Conservation (phyloP, 2,329 filamentous ascomycete genomes). For the Stenocarpella maydis region DNA sequence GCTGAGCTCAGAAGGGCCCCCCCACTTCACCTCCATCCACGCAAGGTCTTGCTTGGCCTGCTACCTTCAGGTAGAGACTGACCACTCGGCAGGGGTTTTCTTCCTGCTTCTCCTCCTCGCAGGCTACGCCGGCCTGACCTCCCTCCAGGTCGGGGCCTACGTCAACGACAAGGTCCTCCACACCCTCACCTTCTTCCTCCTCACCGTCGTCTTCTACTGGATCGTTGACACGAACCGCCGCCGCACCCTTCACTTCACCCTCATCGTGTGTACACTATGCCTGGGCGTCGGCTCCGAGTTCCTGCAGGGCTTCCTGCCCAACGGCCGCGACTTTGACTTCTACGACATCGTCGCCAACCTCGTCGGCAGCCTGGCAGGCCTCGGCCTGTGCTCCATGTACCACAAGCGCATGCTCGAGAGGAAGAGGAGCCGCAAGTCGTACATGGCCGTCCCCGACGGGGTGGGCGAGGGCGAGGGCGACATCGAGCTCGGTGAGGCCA, state of each 20-base stretch:
- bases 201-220: conserved; percentile 95
- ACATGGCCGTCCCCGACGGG: conserved; percentile 71
- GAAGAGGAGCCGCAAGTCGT: conserved; percentile 76
- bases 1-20: conserved; percentile 1
- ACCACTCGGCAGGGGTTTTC: conserved; percentile 65
- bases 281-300: conserved; percentile 80
- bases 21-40: neutral
- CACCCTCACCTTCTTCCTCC: conserved; percentile 85
- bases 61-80: conserved; percentile 20
- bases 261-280: conserved; percentile 77
- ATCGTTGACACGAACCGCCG: conserved; percentile 90
- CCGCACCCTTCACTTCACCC: conserved; percentile 82
- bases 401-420: conserved; percentile 95
- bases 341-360: conserved; percentile 91
- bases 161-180: conserved; percentile 94
- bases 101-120: conserved; percentile 75
- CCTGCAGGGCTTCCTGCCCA: conserved; percentile 77
- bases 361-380: conserved; percentile 74
- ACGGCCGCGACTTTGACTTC: conserved; percentile 75
- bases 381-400: conserved; percentile 87
- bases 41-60: too few species aligned
- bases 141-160: conserved; percentile 60
- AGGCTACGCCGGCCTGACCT: conserved; percentile 81
- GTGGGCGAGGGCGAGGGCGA: conserved; percentile 63
- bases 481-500: conserved; percentile 76